A percentile compares a stretch with the other conserved stretches of the same genome.
phyloP scores from a whole-genome alignment of 345 rosid species.

The Ceriops decandra region DNA sequence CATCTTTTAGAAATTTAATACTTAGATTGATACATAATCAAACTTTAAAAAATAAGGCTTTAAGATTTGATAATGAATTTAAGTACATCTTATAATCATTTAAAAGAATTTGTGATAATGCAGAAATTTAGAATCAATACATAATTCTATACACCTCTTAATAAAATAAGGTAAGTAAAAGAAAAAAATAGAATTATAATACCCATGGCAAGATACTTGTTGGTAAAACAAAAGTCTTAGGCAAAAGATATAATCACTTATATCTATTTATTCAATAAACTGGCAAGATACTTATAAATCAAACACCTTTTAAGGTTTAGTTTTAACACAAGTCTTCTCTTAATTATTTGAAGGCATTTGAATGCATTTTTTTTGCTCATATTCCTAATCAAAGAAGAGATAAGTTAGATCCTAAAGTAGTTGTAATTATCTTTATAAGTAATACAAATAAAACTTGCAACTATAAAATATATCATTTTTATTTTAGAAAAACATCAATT shows the following conservation, averaged over 20 bases:
- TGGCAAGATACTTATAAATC: accelerated
- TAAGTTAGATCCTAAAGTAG: neutral
- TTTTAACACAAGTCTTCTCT: neutral
- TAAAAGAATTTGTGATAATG: too few species aligned
- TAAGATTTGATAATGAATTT: neutral
- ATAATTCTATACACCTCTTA: neutral
- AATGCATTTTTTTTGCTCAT: neutral
- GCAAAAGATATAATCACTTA: neutral
- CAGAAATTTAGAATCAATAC: too few species aligned
- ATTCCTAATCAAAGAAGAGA: accelerated
- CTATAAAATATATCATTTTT: neutral
- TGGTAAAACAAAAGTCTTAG: neutral
- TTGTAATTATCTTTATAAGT: neutral
- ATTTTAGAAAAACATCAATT: neutral
- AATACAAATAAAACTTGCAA: neutral
- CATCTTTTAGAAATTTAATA: too few species aligned
- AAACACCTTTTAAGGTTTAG: neutral
- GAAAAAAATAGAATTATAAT: neutral
- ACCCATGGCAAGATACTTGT: neutral
- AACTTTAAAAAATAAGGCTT: too few species aligned
- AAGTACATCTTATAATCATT: too few species aligned
- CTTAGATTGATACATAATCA: too few species aligned
- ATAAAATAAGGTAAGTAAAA: neutral
- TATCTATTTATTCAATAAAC: neutral
- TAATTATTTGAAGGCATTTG: neutral